Base-by-base conservation (phyloP, 208 protist species). In the Balamuthia mandrillaris region DNA sequence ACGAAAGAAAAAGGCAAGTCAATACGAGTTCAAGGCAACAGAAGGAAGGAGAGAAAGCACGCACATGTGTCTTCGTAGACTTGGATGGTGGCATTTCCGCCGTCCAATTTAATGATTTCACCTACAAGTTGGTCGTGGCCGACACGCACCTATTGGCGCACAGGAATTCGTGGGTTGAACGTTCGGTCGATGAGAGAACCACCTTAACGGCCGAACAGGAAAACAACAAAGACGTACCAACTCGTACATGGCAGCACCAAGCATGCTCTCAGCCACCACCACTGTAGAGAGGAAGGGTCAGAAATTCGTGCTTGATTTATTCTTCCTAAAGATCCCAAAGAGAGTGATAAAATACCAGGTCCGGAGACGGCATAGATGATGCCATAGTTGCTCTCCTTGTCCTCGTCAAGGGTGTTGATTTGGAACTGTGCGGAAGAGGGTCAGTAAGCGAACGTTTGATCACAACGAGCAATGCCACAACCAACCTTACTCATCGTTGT, bases 81-180 rank as follows among this genome's bases (percentile, higher is more conserved):
- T 92, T 99, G 98, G 89, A 99, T 99, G 16, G 98, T 99, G 3
- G 98, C 98, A 10, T 95, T 99, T 90, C 99, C 98, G 51, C 92
- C 95, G 90, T 99, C 97, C 29, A 99, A 95, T 89, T 97, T 95
- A 96, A 99, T 99, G 88, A 99, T 99, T 94, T 99, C 99, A 56
- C 98, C 99, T 9, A 99, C 97, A 2, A 99, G 93, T 42, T 97
- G 88, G 81, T 96, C 90, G 63, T 95, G 92, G 74, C 99, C 99
- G 24, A 99, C 98, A 92, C 98, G 96, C n/a, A 99, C 91, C 87
- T 93, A 58, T 75, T 78, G 27, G 77, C 41, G n/a, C n/a, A n/a
- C n/a, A n/a, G n/a, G n/a, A n/a, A n/a, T n/a, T n/a, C n/a, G n/a
- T n/a, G n/a, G n/a, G n/a, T n/a, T n/a, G n/a, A n/a, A n/a, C n/a